Evolutionary conservation across 495 filamentous ascomycete genomes (phyloP).

Genomic region (Xylaria acuta): DNA sequence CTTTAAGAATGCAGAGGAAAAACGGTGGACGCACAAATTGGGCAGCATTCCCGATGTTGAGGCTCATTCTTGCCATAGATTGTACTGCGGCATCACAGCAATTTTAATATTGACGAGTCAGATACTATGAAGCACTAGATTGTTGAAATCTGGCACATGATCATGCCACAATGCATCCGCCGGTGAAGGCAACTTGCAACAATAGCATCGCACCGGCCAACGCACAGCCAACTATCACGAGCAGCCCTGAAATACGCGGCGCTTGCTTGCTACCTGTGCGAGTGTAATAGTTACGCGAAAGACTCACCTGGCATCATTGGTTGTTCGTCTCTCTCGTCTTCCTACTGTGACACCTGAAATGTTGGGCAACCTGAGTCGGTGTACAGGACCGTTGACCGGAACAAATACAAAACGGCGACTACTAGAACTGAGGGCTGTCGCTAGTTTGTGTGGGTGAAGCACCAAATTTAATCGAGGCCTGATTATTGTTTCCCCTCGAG

Average conservation of each 20-base stretch:
- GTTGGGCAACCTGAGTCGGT: conserved; percentile 8
- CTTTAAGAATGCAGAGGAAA: conserved; percentile 13
- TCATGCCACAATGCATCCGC: background rate
- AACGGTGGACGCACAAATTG: background rate
- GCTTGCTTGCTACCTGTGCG: conserved; percentile 3
- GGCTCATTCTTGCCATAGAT: conserved; percentile 11
- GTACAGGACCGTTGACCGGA: conserved; percentile 3
- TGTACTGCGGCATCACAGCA: background rate
- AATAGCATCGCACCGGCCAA: conserved; percentile 10
- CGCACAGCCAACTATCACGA: conserved; percentile 9
- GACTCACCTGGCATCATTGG: conserved; percentile 3
- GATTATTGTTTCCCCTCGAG: background rate
- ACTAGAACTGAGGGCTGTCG: background rate
- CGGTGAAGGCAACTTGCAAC: conserved; percentile 8
- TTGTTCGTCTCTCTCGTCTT: background rate
- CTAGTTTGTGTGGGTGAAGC: background rate
- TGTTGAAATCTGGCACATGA: conserved; percentile 4
- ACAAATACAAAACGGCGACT: conserved; percentile 4
- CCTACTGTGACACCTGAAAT: background rate
- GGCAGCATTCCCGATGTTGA: conserved; percentile 7
- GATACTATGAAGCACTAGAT: background rate
- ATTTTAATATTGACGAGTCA: background rate
- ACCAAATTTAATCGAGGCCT: background rate
- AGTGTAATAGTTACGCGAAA: conserved; percentile 10
- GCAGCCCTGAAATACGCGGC: conserved; percentile 10